Base-by-base conservation (phyloP, 1,139 yeast species). In the Saccharomyces hybrid region DNA sequence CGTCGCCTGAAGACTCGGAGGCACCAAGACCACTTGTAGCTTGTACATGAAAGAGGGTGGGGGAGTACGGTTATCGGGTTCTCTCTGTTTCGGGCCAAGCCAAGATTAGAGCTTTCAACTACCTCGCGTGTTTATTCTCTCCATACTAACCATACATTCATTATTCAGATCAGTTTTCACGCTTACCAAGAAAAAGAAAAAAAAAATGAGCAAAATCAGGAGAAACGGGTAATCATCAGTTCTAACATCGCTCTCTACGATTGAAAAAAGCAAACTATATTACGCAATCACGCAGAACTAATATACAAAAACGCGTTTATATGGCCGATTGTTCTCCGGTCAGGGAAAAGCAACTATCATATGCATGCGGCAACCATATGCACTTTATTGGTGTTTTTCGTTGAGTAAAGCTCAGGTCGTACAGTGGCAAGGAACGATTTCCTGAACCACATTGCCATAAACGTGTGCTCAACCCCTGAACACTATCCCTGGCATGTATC, bases 1-100 rank as follows among this genome's bases (percentile, higher is more conserved):
- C 19, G 29, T 29, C 31, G 25, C 41, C 25, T 23, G 47, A n/a
- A 50, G 48, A 52, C 63, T 63, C 19, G 70, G 68, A 14, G 68
- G 63, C 42, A 62, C 62, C 50, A 64, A 51, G 5, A 64, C 62
- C 28, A 66, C 61, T 54, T 66, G 70, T 46, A 66, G 54, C 55
- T 64, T 61, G 54, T 63, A 64, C 68, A 64, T 62, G 8, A 13
- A 28, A 19, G n/a, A 8, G 7, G 16, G 27, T 28, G n/a, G 16
- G n/a, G 31, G 13, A 8, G 31, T 27, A 46, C 47, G 8, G 19
- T n/a, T 11, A 46, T 27, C 28, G 19, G 25, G 6, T 26, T 27
- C 47, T 46, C 14, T 46, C n/a, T 46, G 29, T n/a, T 19, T 46
- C 29, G n/a, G 16, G 16, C 27, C 14, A 23, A 19, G n/a, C 16